phyloP scores from a whole-genome alignment of 164 flowering plant species.

The Sedum album region DNA sequence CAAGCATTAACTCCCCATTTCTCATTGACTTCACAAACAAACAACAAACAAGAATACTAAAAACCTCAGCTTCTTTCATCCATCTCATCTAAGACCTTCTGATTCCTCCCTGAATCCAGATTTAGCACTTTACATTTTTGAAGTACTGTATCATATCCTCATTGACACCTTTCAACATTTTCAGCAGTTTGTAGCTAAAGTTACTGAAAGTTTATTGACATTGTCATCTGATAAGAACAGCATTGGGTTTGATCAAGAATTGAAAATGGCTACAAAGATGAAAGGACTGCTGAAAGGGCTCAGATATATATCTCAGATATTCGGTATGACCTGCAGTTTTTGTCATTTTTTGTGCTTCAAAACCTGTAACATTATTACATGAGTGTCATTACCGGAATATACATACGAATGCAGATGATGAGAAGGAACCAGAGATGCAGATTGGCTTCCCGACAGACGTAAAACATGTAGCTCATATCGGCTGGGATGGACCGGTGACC shows the following conservation, averaged over 20 bases:
- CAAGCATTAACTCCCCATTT: slow-evolving; percentile 2
- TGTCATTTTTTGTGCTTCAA: background rate
- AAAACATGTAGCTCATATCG: slow-evolving; percentile 50
- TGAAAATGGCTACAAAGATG: slow-evolving; percentile 21
- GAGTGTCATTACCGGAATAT: too few relatives aligned
- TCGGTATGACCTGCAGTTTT: slow-evolving; percentile 20
- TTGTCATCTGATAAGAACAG: background rate
- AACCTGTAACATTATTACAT: too few relatives aligned
- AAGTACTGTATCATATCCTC: background rate
- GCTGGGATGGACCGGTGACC: slow-evolving; percentile 31
- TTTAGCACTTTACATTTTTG: background rate
- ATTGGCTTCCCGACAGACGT: slow-evolving; percentile 46
- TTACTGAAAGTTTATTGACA: background rate
- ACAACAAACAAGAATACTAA: background rate
- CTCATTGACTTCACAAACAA: slow-evolving; percentile 2
- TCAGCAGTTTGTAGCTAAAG: background rate
- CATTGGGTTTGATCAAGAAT: background rate
- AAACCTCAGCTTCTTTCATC: background rate
- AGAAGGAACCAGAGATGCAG: slow-evolving; percentile 31
- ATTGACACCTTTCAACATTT: background rate
- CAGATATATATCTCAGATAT: slow-evolving; percentile 30
- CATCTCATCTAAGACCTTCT: too few relatives aligned
- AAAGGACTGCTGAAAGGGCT: slow-evolving; percentile 34
- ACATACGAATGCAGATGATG: slow-evolving; percentile 7
- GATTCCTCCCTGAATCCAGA: too few relatives aligned